Evolutionary conservation across 192 early-diverging fungal genomes (phyloP).

Genomic region (Entomortierella parvispora): DNA sequence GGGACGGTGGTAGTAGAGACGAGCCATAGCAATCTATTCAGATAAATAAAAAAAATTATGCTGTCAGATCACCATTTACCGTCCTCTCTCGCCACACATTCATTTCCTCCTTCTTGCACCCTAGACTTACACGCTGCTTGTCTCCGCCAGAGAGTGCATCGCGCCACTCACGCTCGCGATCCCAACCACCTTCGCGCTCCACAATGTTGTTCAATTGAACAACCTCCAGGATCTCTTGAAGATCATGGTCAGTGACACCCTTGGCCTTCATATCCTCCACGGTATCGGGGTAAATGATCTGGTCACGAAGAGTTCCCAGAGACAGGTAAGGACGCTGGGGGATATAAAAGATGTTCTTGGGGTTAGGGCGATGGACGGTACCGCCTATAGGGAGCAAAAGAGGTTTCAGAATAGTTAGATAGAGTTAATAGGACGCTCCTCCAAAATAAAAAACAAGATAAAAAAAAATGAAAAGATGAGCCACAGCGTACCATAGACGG

Average conservation of each 20-base stretch:
- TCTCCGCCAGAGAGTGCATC: constrained; percentile 97
- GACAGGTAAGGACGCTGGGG: constrained; percentile 98
- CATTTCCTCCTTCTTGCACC: constrained; percentile 13
- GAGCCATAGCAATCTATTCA: constrained; percentile 87
- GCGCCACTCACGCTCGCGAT: constrained; percentile 88
- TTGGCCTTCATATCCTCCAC: constrained; percentile 78
- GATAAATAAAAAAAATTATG: not conserved
- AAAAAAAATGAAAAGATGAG: not conserved
- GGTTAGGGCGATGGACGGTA: constrained; percentile 76
- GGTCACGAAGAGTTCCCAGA: constrained; percentile 93
- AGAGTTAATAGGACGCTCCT: no score
- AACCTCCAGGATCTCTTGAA: constrained; percentile 81
- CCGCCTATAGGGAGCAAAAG: constrained; percentile 58
- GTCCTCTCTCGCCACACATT: not conserved
- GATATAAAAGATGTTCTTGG: constrained; percentile 95
- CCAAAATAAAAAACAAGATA: not conserved
- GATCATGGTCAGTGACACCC: constrained; percentile 79
- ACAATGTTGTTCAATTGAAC: constrained; percentile 88
- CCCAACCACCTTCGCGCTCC: constrained; percentile 91
- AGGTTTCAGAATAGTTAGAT: no score
- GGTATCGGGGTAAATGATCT: constrained; percentile 97
- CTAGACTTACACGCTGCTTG: constrained; percentile 76
- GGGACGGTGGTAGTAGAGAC: constrained; percentile 97
- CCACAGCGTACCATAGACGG: constrained; percentile 77
- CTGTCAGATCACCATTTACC: not conserved